These are phyloP conservation scores for Chamaecyparis obtusa DNA, from an alignment of 75 land plant species.

Conservation along the genomic window DNA sequence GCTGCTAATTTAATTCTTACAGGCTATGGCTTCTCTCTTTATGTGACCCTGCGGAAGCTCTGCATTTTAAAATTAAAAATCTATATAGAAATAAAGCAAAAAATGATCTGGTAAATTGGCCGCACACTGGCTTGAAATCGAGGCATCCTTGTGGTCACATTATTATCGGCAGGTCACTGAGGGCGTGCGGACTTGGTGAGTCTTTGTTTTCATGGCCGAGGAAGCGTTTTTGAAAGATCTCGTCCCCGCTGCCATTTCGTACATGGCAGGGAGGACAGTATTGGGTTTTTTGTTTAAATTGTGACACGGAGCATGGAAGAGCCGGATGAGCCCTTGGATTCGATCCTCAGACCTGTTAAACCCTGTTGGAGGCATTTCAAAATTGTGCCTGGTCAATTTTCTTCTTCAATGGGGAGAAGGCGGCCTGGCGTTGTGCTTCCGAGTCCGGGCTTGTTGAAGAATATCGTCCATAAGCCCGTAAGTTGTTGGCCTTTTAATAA, in stretches of 20 bases:
- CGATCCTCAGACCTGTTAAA: neutral
- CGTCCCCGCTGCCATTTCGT: neutral
- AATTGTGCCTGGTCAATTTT: neutral
- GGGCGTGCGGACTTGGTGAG: neutral
- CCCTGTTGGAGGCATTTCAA: neutral
- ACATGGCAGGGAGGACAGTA: neutral
- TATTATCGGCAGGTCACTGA: neutral
- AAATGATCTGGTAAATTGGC: neutral
- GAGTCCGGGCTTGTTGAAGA: neutral
- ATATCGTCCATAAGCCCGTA: neutral
- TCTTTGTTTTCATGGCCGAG: neutral
- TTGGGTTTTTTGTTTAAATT: neutral
- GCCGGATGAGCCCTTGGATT: neutral
- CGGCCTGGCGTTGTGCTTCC: neutral
- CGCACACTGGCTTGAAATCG: neutral
- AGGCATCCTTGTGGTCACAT: neutral
- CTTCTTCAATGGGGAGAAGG: neutral
- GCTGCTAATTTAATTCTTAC: neutral
- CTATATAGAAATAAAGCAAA: neutral
- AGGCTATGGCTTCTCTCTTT: neutral
- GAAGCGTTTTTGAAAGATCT: neutral
- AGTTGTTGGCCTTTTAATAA: neutral
- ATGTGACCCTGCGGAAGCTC: neutral
- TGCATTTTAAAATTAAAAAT: neutral
- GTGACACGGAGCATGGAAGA: neutral